phyloP scores from a whole-genome alignment of 495 filamentous ascomycete species.

The Trichocladium antarcticum region DNA sequence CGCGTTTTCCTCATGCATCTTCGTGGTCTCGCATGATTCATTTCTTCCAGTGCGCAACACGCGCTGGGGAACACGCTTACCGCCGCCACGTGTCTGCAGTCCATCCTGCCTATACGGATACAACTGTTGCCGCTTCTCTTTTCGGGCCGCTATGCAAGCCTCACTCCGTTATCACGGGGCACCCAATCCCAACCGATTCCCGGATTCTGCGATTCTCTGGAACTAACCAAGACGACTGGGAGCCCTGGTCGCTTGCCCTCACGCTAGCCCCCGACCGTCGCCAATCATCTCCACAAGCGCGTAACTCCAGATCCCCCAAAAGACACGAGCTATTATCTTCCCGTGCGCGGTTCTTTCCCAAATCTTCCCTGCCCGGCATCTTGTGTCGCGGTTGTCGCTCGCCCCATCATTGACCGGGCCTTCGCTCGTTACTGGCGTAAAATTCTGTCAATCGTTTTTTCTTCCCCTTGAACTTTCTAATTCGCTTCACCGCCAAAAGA shows the following conservation, averaged over 20 bases:
- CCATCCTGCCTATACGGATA: too few species aligned
- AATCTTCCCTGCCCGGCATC: background rate
- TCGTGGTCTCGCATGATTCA: too few species aligned
- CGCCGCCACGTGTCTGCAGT: too few species aligned
- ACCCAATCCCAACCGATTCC: background rate
- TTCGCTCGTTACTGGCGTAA: background rate
- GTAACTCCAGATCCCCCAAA: slow-evolving; percentile 7
- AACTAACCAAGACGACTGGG: background rate
- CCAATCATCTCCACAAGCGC: slow-evolving; percentile 20
- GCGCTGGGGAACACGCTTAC: too few species aligned
- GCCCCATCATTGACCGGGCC: background rate
- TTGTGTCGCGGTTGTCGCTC: background rate
- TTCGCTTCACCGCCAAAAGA: background rate
- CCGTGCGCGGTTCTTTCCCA: background rate
- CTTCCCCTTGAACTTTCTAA: background rate
- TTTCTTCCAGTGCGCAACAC: too few species aligned
- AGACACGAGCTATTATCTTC: slow-evolving; percentile 7
- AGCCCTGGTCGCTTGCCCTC: background rate
- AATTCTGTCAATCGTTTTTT: background rate
- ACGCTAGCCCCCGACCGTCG: background rate
- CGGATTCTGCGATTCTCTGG: background rate
- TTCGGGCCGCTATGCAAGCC: background rate
- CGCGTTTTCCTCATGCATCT: too few species aligned
- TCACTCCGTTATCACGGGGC: background rate
- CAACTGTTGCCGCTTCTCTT: background rate